Base-by-base conservation (phyloP, 257 asterid genomes). In the Asclepias syriaca region DNA sequence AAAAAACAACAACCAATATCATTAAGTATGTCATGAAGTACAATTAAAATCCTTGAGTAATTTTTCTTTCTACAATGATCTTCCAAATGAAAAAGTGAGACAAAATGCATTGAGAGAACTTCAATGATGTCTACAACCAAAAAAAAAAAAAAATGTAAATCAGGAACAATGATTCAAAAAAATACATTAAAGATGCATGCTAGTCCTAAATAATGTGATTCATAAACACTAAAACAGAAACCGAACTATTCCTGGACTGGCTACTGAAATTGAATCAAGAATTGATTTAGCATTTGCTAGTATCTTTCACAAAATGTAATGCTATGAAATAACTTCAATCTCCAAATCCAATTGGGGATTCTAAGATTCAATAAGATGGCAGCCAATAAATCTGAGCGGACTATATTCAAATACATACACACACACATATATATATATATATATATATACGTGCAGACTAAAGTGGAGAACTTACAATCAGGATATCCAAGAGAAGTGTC, bases 401-500 rank as follows among this genome's bases (percentile, higher is more conserved):
- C 48, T 6, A 43, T 43, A 8, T 43, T 8, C 48, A 6, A 43
- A 43, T 43, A 43, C 11, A 43, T 43, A 43, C 34, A 29, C 34
- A 29, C 34, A 29, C 34, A 29, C n/a, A n/a, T n/a, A n/a, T n/a
- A n/a, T n/a, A n/a, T n/a, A n/a, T n/a, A n/a, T n/a, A n/a, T n/a
- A 29, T 29, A 24, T 24, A 24, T 24, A 24, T 24, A 24, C 27
- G 7, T 43, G 48, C 46, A 43, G 48, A 45, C 13, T 50, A 39
- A 69, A 37, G 45, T 14, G 34, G 72, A 75, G 76, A 77, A 74
- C 79, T 86, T 83, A 93, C 98, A 93, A 73, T 93, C 96, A 68
- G 98, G 98, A 79, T 93, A 93, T 70, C 83, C 85, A 55, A 89
- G 69, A 43, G 96, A 88, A 48, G 85, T 77, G 70, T 91, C 82